Evolutionary conservation across 2,329 filamentous ascomycete species (phyloP).

Genomic region (Xylariaceae sp.): DNA sequence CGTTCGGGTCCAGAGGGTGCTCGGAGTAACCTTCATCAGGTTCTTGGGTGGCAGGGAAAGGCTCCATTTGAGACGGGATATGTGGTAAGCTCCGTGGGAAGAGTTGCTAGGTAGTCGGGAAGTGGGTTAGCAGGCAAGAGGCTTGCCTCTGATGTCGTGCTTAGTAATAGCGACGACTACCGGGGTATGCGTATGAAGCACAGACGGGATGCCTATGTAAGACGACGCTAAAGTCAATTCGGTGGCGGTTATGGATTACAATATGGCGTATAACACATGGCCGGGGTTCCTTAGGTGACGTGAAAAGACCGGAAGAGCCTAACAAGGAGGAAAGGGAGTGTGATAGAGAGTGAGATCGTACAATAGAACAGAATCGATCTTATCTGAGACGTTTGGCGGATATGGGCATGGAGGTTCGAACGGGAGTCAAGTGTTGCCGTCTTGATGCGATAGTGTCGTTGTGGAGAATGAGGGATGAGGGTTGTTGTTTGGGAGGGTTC

Average conservation of each 20-base stretch:
- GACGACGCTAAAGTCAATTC: not conserved
- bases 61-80: constrained; percentile 41
- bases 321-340: too few species aligned
- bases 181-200: not conserved
- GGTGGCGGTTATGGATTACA: not conserved
- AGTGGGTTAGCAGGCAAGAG: not conserved
- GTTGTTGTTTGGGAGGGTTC: not conserved
- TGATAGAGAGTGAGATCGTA: not conserved
- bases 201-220: not conserved
- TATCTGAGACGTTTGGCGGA: not conserved
- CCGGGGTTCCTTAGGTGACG: too few species aligned
- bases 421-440: not conserved
- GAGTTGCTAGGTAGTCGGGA: not conserved
- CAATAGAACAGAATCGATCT: not conserved
- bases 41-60: constrained; percentile 56
- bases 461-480: not conserved
- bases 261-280: not conserved
- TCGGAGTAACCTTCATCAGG: constrained; percentile 89
- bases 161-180: not conserved
- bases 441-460: not conserved
- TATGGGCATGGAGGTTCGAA: not conserved
- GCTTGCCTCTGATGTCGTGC: not conserved
- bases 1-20: constrained; percentile 59
- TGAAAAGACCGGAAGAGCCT: too few species aligned
- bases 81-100: not conserved